Conservation (phyloP, 805 yeast species). For the Metschnikowia reukaufii region DNA sequence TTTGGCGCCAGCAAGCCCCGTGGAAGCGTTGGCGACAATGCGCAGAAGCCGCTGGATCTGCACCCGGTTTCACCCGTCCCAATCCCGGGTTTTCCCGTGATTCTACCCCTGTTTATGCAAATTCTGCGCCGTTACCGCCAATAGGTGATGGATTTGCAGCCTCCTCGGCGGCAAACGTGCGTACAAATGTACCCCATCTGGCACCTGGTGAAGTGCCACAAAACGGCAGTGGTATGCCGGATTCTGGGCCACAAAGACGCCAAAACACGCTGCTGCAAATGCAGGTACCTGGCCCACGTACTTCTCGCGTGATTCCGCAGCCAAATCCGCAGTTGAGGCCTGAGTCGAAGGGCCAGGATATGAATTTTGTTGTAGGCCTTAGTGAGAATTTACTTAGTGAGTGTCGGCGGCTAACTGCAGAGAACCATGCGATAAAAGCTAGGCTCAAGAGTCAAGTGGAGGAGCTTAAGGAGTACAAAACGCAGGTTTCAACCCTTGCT, state of each 20-base stretch:
- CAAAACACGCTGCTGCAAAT: constrained; percentile 5
- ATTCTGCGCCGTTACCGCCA: not conserved
- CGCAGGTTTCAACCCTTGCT: constrained; percentile 35
- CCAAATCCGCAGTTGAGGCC: constrained; percentile 39
- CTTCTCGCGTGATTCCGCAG: constrained; percentile 16
- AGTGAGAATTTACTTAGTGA: constrained; percentile 71
- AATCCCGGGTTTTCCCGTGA: constrained; percentile 3
- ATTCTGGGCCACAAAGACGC: constrained; percentile 13
- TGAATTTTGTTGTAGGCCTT: constrained; percentile 70
- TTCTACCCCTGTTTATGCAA: not conserved
- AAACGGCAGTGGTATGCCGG: constrained; percentile 2
- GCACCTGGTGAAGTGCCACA: not conserved
- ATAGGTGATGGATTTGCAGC: no score
- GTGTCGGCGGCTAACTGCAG: constrained; percentile 69
- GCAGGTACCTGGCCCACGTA: constrained; percentile 17
- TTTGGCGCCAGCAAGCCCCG: constrained; percentile 22
- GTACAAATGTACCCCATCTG: not conserved
- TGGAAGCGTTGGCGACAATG: not conserved
- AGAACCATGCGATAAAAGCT: constrained; percentile 48
- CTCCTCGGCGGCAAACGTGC: not conserved
- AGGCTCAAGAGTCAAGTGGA: constrained; percentile 44
- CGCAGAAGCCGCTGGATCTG: not conserved
- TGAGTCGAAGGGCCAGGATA: constrained; percentile 55
- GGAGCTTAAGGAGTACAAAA: constrained; percentile 41
- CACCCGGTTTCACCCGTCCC: not conserved